These are phyloP conservation scores for Podosphaera fusca DNA, from an alignment of 2,329 filamentous ascomycete genomes.

Conservation along the genomic window DNA sequence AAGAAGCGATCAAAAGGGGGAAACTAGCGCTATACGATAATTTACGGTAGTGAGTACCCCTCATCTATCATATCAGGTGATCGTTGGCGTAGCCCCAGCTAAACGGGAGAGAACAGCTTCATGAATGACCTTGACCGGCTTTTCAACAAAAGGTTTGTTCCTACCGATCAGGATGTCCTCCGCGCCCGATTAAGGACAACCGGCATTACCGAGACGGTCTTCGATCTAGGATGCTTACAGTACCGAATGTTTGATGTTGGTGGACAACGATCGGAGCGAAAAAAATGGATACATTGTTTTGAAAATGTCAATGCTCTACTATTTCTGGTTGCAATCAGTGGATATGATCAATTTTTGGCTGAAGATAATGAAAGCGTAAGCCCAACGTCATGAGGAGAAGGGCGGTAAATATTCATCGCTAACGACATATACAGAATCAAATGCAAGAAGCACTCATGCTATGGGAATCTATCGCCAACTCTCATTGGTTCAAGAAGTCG, in stretches of 20 bases:
- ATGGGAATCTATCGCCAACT: constrained; percentile 68
- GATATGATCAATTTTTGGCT: constrained; percentile 87
- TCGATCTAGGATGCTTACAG: constrained; percentile 74
- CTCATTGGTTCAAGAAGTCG: constrained; percentile 65
- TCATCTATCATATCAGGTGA: not conserved
- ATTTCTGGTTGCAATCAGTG: constrained; percentile 85
- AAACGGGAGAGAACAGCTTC: constrained; percentile 33
- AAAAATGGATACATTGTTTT: constrained; percentile 63
- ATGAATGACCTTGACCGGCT: constrained; percentile 56
- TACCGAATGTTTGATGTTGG: constrained; percentile 80
- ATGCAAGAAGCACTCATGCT: constrained; percentile 79
- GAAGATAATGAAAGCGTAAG: constrained; percentile 90
- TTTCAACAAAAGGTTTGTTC: constrained; percentile 57
- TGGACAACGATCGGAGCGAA: constrained; percentile 50
- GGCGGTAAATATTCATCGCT: not conserved
- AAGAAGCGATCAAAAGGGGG: constrained; percentile 70
- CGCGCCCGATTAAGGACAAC: constrained; percentile 79
- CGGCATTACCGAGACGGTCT: constrained; percentile 85
- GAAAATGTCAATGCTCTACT: constrained; percentile 67
- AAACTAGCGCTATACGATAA: constrained; percentile 96
- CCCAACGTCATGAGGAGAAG: constrained; percentile 6
- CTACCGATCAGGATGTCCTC: constrained; percentile 83
- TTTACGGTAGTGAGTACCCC: constrained; percentile 59
- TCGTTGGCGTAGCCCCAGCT: not conserved
- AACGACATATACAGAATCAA: constrained; percentile 39